These are phyloP conservation scores for Phytophthora aleatoria DNA, from an alignment of 352 stramenopile genomes.

Conservation along the genomic window DNA sequence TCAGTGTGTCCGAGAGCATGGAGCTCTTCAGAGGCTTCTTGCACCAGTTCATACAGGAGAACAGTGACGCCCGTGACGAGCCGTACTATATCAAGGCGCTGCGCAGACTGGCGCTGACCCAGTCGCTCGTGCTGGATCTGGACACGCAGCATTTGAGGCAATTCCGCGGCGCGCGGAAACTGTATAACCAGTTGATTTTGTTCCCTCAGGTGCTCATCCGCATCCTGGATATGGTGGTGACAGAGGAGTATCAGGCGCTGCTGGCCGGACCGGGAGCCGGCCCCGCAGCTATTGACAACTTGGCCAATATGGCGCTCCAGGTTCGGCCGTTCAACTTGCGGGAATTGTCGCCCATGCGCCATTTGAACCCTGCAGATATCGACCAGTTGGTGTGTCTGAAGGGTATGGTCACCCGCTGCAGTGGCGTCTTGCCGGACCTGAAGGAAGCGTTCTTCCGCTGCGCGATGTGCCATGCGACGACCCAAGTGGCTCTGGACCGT, in stretches of 20 bases:
- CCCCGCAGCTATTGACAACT: conserved; percentile 51
- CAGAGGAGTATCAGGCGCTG: conserved; percentile 88
- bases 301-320: conserved; percentile 81
- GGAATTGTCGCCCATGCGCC: conserved; percentile 93
- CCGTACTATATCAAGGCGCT: conserved; percentile 84
- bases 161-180: conserved; percentile 72
- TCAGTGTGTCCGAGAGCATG: conserved; percentile 94
- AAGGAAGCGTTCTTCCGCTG: conserved; percentile 98
- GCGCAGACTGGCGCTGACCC: conserved; percentile 74
- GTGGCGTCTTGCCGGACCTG: conserved; percentile 97
- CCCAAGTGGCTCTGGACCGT: conserved; percentile 94
- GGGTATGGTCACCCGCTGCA: conserved; percentile 98
- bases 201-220: conserved; percentile 96
- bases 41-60: conserved; percentile 72
- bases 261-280: conserved; percentile 28
- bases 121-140: conserved; percentile 90
- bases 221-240: conserved; percentile 96
- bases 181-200: conserved; percentile 97
- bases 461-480: conserved; percentile 91
- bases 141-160: conserved; percentile 92
- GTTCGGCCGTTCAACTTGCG: conserved; percentile 97
- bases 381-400: conserved; percentile 96
- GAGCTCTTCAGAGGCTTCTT: conserved; percentile 90
- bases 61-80: conserved; percentile 37
- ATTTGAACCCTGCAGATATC: conserved; percentile 97